Percentiles rank a stretch among this genome's conserved stretches.
These are phyloP conservation scores for Cryptosporidium sp. DNA, from an alignment of 169 alveolate genomes.

Conservation along the genomic window DNA sequence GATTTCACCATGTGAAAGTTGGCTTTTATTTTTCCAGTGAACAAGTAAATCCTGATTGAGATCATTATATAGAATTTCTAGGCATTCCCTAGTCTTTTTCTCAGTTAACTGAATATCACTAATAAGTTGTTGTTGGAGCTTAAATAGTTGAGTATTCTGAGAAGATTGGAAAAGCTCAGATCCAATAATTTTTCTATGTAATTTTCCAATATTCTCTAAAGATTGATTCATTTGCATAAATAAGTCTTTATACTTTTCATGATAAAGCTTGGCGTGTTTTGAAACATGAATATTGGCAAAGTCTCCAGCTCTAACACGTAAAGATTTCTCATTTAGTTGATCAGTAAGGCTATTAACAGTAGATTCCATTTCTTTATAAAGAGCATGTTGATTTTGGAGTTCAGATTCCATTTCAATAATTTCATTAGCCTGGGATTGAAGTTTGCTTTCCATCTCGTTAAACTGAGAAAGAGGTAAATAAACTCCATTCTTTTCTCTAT, in stretches of 20 bases:
- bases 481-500: constrained; percentile 82
- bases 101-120: constrained; percentile 10
- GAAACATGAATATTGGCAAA: constrained; percentile 30
- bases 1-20: constrained; percentile 25
- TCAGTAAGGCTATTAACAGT: constrained; percentile 1
- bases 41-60: constrained; percentile 27
- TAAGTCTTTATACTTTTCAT: constrained; percentile 31
- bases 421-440: constrained; percentile 67
- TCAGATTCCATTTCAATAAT: constrained; percentile 51
- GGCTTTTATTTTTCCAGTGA: constrained; percentile 45
- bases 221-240: constrained; percentile 34
- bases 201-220: constrained; percentile 27
- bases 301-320: constrained; percentile 58
- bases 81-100: constrained; percentile 9
- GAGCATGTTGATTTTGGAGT: constrained; percentile 44
- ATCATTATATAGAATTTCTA: neutral
- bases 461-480: constrained; percentile 66
- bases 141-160: constrained; percentile 21
- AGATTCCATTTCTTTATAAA: constrained; percentile 37
- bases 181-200: constrained; percentile 56
- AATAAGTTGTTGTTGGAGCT: constrained; percentile 18
- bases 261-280: constrained; percentile 55
- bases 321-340: constrained; percentile 28
- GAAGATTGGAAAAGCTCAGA: constrained; percentile 18
- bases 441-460: constrained; percentile 62